Evolutionary conservation across 495 filamentous ascomycete genomes (phyloP), one percentile per base, ranked within the genome.

Genomic region (Aspergillus saccharolyticus): DNA sequence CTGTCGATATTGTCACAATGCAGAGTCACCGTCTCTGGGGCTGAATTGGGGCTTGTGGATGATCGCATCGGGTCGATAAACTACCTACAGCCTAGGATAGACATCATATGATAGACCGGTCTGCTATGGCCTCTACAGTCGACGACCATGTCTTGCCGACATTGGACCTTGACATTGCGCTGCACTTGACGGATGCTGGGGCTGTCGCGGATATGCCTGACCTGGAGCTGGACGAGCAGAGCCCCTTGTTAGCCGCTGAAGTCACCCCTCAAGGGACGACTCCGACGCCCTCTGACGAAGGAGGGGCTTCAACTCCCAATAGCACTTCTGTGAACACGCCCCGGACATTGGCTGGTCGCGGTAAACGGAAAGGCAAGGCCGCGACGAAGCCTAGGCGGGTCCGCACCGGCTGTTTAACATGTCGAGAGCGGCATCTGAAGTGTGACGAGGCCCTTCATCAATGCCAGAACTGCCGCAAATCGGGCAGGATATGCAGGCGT

Each of bases 391-490:
- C 85, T 18, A 85, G 80, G 64, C 74, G 88, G 44, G 87, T 89
- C 12, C 83, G 88, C 21, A 91, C 88, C 9, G 88, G 88, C 19
- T 91, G 88, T 64, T 71, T 91, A 25, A 91, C 88, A 6, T 91
- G 88, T 68, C 82, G 88, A 53, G 85, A 89, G 65, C 77, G 88
- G 42, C 87, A 90, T 72, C 66, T 90, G 48, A 90, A 90, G 70
- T 90, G 87, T 68, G 93, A 98, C 66, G 94, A 98, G 71, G 86
- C 78, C 1, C 63, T 84, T 39, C 90, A 91, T 3, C 77, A 85
- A 47, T 97, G 93, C 66, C 71, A 83, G 53, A 98, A 98, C 64
- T 98, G 94, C 72, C 82, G 81, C 20, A 97, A 96, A 69, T 93
- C 91, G 19, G 90, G 81, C 60, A 79, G 93, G 46, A 74, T 85